Percentiles rank a stretch among this genome's conserved stretches.
Conservation (phyloP, 1,139 yeast genomes). For the Sugiyamaella sp. region DNA sequence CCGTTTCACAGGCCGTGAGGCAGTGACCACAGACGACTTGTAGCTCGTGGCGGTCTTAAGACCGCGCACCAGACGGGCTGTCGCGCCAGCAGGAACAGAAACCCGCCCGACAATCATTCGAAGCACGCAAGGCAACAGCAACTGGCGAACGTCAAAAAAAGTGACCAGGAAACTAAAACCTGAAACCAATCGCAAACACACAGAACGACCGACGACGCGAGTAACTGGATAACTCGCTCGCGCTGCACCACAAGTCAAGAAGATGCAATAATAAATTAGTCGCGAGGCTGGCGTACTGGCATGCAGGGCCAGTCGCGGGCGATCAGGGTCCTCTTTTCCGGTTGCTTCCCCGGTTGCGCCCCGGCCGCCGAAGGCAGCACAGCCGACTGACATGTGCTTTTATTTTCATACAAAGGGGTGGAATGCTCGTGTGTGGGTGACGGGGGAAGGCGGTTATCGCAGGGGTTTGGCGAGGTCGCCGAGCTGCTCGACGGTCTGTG, state of each 20-base stretch:
- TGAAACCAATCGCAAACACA: too few relatives aligned
- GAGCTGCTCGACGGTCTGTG: constrained; percentile 75
- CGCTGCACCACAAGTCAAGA: neutral
- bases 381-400: neutral
- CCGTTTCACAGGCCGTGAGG: constrained; percentile 6
- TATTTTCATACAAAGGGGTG: neutral
- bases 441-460: constrained; percentile 20
- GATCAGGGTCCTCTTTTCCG: neutral
- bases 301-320: neutral
- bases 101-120: neutral
- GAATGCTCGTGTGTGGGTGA: neutral
- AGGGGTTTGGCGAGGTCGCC: constrained; percentile 49
- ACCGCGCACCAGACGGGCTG: neutral
- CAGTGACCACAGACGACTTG: constrained; percentile 3
- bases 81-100: neutral
- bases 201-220: neutral
- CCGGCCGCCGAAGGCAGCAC: constrained; percentile 3
- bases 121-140: too few relatives aligned
- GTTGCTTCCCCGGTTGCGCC: neutral
- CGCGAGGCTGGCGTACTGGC: neutral
- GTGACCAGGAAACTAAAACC: neutral
- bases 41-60: constrained; percentile 14
- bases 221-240: neutral
- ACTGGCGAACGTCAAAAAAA: neutral
- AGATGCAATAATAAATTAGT: constrained; percentile 1